Conservation (phyloP, 805 yeast species). For the Wickerhamomyces mucosus region DNA sequence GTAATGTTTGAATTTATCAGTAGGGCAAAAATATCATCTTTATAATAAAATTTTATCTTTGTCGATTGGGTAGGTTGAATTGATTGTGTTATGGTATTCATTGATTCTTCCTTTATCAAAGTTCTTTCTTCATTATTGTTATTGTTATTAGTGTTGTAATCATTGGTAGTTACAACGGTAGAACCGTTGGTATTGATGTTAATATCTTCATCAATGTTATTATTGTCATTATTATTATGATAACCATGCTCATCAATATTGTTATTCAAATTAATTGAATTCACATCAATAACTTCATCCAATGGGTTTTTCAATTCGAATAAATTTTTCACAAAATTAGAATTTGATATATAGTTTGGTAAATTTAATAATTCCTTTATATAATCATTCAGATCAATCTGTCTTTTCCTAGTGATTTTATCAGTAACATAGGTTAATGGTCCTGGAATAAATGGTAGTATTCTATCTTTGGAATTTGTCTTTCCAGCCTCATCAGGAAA, state of each 20-base stretch:
- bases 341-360: constrained; percentile 69
- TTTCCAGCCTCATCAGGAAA: constrained; percentile 92
- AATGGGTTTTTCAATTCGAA: constrained; percentile 44
- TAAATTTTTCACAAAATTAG: constrained; percentile 56
- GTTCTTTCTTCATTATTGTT: constrained; percentile 20
- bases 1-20: constrained; percentile 40
- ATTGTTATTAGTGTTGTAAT: neutral
- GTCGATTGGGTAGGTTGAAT: constrained; percentile 15
- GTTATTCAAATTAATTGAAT: constrained; percentile 1
- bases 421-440: constrained; percentile 90
- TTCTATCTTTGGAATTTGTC: constrained; percentile 29
- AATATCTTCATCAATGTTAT: neutral
- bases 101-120: constrained; percentile 18
- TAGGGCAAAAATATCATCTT: constrained; percentile 75
- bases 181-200: neutral
- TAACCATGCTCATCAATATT: constrained; percentile 2
- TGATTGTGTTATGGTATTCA: constrained; percentile 5
- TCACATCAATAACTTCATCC: constrained; percentile 21
- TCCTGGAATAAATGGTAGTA: constrained; percentile 91
- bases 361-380: constrained; percentile 52
- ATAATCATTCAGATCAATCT: constrained; percentile 45
- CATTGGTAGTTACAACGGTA: neutral
- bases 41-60: constrained; percentile 68
- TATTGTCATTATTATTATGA: constrained; percentile 6
- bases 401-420: constrained; percentile 45